These are phyloP conservation scores for Cubamyces lactineus DNA, from an alignment of 768 basidiomycete genomes.

Conservation along the genomic window DNA sequence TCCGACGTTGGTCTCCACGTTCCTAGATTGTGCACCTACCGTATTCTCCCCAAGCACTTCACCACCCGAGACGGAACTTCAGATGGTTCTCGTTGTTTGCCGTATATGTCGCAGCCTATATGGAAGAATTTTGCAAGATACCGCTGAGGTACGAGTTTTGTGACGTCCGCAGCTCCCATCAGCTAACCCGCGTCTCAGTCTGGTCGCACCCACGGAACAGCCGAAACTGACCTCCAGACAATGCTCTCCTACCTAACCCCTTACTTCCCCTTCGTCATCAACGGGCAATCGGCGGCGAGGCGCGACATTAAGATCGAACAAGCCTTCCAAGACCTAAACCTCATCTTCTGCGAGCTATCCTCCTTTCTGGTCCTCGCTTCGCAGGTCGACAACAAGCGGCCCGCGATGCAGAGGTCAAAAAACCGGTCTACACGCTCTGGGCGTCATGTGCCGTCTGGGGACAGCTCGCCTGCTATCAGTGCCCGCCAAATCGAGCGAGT, in stretches of 20 bases:
- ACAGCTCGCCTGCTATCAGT: slow-evolving; percentile 13
- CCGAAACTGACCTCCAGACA: slow-evolving; percentile 53
- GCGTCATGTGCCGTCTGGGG: background rate
- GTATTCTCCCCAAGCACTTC: slow-evolving; percentile 73
- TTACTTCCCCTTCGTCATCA: slow-evolving; percentile 79
- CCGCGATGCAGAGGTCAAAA: background rate
- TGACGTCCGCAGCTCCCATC: background rate
- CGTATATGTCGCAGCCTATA: slow-evolving; percentile 66
- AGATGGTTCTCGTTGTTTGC: slow-evolving; percentile 58
- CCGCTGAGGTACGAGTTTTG: slow-evolving; percentile 35
- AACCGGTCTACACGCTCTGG: background rate
- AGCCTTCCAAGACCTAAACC: slow-evolving; percentile 68
- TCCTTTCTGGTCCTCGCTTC: slow-evolving; percentile 57
- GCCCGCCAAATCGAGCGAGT: slow-evolving; percentile 51
- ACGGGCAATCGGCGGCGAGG: slow-evolving; percentile 34
- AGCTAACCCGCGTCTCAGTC: background rate
- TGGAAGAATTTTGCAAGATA: slow-evolving; percentile 51
- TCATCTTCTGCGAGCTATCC: slow-evolving; percentile 77
- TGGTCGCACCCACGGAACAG: slow-evolving; percentile 26
- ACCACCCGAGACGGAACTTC: slow-evolving; percentile 62
- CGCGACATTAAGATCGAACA: slow-evolving; percentile 70
- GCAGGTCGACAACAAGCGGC: slow-evolving; percentile 18
- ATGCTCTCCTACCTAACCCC: slow-evolving; percentile 75
- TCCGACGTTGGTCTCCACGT: slow-evolving; percentile 77
- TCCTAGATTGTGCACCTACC: slow-evolving; percentile 84